These are phyloP conservation scores for Collariella sp. DNA, from an alignment of 495 filamentous ascomycete genomes.

Conservation along the genomic window DNA sequence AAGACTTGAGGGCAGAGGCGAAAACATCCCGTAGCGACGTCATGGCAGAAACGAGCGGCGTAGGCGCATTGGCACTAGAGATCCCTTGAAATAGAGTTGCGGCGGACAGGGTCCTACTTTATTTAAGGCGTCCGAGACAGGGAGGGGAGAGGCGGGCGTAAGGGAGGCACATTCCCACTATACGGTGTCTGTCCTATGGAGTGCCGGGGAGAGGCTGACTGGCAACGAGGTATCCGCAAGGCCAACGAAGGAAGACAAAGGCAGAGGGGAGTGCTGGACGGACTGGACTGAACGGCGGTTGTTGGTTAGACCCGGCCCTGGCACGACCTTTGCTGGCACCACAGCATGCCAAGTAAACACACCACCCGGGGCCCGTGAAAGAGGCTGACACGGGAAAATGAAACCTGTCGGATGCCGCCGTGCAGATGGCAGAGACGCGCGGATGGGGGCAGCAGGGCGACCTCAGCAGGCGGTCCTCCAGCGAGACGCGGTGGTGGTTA, in stretches of 20 bases:
- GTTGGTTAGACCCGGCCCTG: not conserved
- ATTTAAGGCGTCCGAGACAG: constrained; percentile 22
- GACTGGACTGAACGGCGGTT: not conserved
- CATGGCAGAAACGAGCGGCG: constrained; percentile 41
- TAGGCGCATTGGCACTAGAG: constrained; percentile 28
- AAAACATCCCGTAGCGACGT: constrained; percentile 36
- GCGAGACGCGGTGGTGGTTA: not conserved
- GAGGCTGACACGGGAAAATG: constrained; percentile 25
- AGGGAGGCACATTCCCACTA: constrained; percentile 8
- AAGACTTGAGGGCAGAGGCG: constrained; percentile 38
- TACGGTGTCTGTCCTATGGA: not conserved
- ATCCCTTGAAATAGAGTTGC: not conserved
- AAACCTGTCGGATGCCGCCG: constrained; percentile 20
- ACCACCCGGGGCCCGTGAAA: constrained; percentile 15
- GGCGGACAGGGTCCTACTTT: constrained; percentile 9
- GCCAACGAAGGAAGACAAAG: not conserved
- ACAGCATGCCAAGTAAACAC: constrained; percentile 9
- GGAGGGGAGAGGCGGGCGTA: not conserved
- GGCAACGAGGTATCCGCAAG: not conserved
- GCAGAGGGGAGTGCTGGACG: not conserved
- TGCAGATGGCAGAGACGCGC: constrained; percentile 3
- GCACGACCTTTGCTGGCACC: not conserved
- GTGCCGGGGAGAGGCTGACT: not conserved
- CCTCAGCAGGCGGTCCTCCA: constrained; percentile 8
- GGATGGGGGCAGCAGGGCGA: constrained; percentile 1